Evolutionary conservation across 192 early-diverging fungal genomes (phyloP).

Genomic region (Lobulomyces angularis): DNA sequence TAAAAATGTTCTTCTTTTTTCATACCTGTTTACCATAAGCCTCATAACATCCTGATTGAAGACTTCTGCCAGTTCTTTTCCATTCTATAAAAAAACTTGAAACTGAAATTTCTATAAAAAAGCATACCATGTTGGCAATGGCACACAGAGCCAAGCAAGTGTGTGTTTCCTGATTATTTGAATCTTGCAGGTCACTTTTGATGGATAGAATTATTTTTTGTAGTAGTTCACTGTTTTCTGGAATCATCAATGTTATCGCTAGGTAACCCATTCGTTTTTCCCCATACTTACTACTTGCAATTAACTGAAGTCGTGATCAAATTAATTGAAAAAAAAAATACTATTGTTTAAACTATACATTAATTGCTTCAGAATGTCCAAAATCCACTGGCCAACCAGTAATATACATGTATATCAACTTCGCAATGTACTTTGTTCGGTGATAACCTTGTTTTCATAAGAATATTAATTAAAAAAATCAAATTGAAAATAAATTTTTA

Average conservation of each 20-base stretch:
- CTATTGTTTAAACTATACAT: too few species aligned
- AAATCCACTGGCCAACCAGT: constrained; percentile 97
- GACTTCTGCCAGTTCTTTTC: constrained; percentile 79
- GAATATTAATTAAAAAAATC: neutral
- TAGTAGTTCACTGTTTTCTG: constrained; percentile 72
- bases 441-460: constrained; percentile 61
- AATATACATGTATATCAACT: constrained; percentile 98
- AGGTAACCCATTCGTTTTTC: constrained; percentile 99
- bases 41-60: constrained; percentile 72
- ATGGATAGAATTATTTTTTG: constrained; percentile 78
- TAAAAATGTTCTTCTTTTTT: constrained; percentile 5
- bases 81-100: too few species aligned
- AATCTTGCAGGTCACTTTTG: constrained; percentile 74
- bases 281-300: constrained; percentile 80
- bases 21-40: constrained; percentile 70
- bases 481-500: neutral
- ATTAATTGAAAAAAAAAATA: too few species aligned
- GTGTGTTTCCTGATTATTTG: constrained; percentile 62
- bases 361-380: constrained; percentile 93
- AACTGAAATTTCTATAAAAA: too few species aligned
- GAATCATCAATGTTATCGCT: constrained; percentile 81
- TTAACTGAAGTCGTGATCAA: too few species aligned
- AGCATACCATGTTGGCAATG: constrained; percentile 96
- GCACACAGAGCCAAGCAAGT: constrained; percentile 88
- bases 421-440: constrained; percentile 99